These are phyloP conservation scores for Nothophoma quercina DNA, from an alignment of 2,329 filamentous ascomycete species.

Conservation along the genomic window DNA sequence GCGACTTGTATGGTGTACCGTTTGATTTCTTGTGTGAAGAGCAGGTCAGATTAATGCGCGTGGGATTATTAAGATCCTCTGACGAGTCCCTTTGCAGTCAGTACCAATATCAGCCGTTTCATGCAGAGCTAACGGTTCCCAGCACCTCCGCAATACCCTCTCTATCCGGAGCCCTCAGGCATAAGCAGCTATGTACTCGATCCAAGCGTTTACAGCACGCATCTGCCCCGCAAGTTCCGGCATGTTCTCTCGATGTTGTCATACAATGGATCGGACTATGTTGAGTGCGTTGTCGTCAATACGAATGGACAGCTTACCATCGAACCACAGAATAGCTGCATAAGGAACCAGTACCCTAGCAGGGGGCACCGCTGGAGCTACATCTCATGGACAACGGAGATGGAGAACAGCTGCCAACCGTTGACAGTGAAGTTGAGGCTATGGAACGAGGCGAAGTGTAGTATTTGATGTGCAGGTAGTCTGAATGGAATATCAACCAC, in stretches of 20 bases:
- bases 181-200: slow-evolving; percentile 28
- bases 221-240: slow-evolving; percentile 30
- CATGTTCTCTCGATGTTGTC: not conserved
- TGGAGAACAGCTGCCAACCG: slow-evolving; percentile 31
- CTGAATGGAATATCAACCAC: too few species aligned
- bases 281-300: slow-evolving; percentile 28
- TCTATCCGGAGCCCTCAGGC: slow-evolving; percentile 37
- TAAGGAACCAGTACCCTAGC: slow-evolving; percentile 15
- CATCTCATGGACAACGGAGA: slow-evolving; percentile 40
- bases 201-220: slow-evolving; percentile 14
- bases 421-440: slow-evolving; percentile 21
- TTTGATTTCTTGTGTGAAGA: slow-evolving; percentile 32
- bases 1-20: slow-evolving; percentile 33
- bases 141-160: slow-evolving; percentile 29
- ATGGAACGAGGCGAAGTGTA: not conserved
- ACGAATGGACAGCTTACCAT: slow-evolving; percentile 27
- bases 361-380: slow-evolving; percentile 34
- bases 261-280: not conserved
- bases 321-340: slow-evolving; percentile 5
- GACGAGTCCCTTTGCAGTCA: slow-evolving; percentile 19
- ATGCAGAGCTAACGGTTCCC: not conserved
- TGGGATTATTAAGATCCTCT: slow-evolving; percentile 20
- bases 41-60: slow-evolving; percentile 27
- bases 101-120: not conserved
- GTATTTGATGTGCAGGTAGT: too few species aligned